Evolutionary conservation across 805 yeast genomes (phyloP).

Genomic region (Kazachstania bromeliacearum): DNA sequence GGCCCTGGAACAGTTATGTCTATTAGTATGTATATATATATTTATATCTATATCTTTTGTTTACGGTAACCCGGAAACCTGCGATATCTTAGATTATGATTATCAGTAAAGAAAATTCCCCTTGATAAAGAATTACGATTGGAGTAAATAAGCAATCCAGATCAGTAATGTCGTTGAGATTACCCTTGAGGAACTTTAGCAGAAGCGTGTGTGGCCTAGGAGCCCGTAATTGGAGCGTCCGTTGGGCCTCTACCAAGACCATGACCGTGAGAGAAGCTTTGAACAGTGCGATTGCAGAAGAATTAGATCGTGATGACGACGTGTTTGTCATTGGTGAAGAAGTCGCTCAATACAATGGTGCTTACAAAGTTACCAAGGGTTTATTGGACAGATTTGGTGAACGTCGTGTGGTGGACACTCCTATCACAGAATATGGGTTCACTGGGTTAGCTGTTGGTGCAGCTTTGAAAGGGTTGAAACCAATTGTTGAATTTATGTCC

Average conservation of each 20-base stretch:
- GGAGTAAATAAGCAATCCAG: neutral
- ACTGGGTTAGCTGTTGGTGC: constrained; percentile 93
- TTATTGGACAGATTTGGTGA: constrained; percentile 92
- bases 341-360: constrained; percentile 98
- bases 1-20: too few relatives aligned
- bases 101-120: too few relatives aligned
- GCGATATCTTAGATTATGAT: too few relatives aligned
- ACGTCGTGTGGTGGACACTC: constrained; percentile 88
- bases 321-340: constrained; percentile 98
- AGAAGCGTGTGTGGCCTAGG: too few relatives aligned
- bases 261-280: constrained; percentile 96
- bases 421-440: constrained; percentile 99
- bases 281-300: constrained; percentile 92
- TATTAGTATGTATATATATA: neutral
- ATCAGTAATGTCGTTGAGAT: neutral
- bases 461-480: constrained; percentile 92
- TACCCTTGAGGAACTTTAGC: neutral
- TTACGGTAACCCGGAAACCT: too few relatives aligned
- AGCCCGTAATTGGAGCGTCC: too few relatives aligned
- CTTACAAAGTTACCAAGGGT: constrained; percentile 94
- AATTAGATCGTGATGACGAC: constrained; percentile 87
- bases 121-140: too few relatives aligned
- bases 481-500: constrained; percentile 97
- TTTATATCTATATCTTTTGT: neutral
- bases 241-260: constrained; percentile 38